These are phyloP conservation scores for Aristolochia californica DNA, from an alignment of 164 flowering plant genomes.

Conservation along the genomic window DNA sequence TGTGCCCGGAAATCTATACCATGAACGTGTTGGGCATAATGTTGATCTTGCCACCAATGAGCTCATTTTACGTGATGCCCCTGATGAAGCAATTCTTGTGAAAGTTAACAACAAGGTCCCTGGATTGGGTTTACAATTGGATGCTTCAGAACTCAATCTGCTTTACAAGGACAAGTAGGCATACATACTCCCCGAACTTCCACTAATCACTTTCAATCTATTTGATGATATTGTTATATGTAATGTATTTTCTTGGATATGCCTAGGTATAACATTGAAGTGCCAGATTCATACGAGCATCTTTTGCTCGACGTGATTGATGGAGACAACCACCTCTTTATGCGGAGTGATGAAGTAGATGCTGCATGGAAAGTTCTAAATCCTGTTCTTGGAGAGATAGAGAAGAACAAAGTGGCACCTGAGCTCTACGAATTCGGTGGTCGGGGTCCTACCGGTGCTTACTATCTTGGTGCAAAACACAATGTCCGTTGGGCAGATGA, in stretches of 20 bases:
- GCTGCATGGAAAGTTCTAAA: slow-evolving; percentile 52
- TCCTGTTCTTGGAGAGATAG: slow-evolving; percentile 44
- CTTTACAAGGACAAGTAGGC: slow-evolving; percentile 52
- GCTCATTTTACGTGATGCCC: slow-evolving; percentile 42
- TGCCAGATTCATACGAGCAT: slow-evolving; percentile 62
- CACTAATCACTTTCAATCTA: too few relatives aligned
- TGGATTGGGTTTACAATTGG: slow-evolving; percentile 47
- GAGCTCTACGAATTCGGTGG: slow-evolving; percentile 46
- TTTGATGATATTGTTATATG: too few relatives aligned
- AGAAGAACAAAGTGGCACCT: slow-evolving; percentile 32
- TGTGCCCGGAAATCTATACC: slow-evolving; percentile 56
- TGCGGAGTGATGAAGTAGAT: slow-evolving; percentile 55
- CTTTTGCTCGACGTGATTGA: slow-evolving; percentile 58
- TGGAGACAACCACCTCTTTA: slow-evolving; percentile 55
- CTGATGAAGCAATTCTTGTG: slow-evolving; percentile 61
- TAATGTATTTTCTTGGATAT: too few relatives aligned
- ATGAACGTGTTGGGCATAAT: slow-evolving; percentile 33
- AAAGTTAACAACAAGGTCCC: slow-evolving; percentile 61
- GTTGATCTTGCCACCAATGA: slow-evolving; percentile 44
- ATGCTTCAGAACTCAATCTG: slow-evolving; percentile 49
- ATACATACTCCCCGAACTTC: background rate
- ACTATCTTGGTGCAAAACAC: slow-evolving; percentile 35
- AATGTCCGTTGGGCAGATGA: slow-evolving; percentile 36
- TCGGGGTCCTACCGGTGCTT: slow-evolving; percentile 31
- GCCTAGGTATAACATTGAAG: slow-evolving; percentile 42